Conservation (phyloP, 129 eudicot genomes). For the Lactuca saligna region DNA sequence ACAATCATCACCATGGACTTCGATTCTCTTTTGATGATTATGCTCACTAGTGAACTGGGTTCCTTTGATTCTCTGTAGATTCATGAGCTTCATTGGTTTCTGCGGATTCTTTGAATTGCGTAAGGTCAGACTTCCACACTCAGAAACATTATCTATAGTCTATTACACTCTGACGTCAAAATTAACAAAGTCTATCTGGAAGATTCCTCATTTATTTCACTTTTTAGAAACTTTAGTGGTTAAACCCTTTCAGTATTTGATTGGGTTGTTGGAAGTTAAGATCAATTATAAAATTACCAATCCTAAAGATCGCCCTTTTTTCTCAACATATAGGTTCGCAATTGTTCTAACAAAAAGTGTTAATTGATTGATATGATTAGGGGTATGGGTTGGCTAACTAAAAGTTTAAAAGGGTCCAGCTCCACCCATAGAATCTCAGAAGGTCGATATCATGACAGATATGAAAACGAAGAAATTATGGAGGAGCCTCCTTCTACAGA, state of each 20-base stretch:
- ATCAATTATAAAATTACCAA: conserved; percentile 14
- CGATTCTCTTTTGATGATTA: conserved; percentile 32
- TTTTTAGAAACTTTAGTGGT: conserved; percentile 9
- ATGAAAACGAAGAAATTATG: conserved; percentile 56
- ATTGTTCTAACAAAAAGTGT: background rate
- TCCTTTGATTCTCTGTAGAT: conserved; percentile 40
- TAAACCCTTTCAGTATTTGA: conserved; percentile 1
- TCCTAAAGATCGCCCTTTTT: conserved; percentile 10
- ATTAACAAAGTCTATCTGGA: conserved; percentile 24
- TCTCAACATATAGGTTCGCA: conserved; percentile 11
- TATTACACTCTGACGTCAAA: conserved; percentile 27
- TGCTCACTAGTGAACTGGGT: conserved; percentile 41
- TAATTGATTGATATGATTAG: conserved; percentile 13
- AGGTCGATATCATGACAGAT: conserved; percentile 73
- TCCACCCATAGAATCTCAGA: conserved; percentile 68
- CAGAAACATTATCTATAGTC: conserved; percentile 5
- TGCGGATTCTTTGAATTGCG: conserved; percentile 46
- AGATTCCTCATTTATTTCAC: conserved; percentile 19
- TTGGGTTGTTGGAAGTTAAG: conserved; percentile 24
- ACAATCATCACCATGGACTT: conserved; percentile 13
- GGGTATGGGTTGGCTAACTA: conserved; percentile 93
- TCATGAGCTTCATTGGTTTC: conserved; percentile 46
- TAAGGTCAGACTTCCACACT: conserved; percentile 35
- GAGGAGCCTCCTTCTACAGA: conserved; percentile 60
- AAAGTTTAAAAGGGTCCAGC: conserved; percentile 74